phyloP scores from a whole-genome alignment of 768 basidiomycete genomes.

The Suillus variegatus region DNA sequence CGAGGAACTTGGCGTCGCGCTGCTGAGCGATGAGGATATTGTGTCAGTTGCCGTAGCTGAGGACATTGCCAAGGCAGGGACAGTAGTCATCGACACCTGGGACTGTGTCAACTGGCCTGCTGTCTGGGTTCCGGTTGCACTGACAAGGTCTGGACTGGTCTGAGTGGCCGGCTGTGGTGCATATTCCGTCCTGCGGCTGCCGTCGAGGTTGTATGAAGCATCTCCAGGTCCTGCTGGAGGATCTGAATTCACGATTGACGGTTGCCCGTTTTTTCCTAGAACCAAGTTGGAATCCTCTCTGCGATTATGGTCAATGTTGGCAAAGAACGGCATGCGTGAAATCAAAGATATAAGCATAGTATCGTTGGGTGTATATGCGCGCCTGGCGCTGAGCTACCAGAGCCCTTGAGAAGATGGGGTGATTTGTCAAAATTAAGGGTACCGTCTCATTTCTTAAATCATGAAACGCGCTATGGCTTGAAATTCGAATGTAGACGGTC shows the following conservation, averaged over 20 bases:
- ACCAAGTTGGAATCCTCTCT: background rate
- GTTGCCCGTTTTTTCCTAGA: background rate
- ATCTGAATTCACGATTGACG: background rate
- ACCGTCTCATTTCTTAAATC: background rate
- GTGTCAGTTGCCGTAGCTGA: slow-evolving; percentile 11
- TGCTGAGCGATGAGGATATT: slow-evolving; percentile 8
- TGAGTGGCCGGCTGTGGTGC: background rate
- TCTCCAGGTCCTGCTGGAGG: background rate
- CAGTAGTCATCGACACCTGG: background rate
- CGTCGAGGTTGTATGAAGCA: background rate
- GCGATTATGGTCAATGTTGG: background rate
- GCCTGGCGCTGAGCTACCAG: slow-evolving; percentile 3
- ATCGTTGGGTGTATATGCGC: background rate
- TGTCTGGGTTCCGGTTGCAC: background rate
- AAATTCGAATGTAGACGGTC: background rate
- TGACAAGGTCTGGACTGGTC: background rate
- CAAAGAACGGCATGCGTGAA: background rate
- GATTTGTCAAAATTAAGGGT: background rate
- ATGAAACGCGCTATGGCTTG: slow-evolving; percentile 6
- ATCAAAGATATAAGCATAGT: background rate
- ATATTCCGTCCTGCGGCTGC: slow-evolving; percentile 1
- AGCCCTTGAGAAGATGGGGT: background rate
- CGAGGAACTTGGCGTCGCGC: slow-evolving; percentile 1
- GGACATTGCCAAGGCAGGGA: slow-evolving; percentile 4
- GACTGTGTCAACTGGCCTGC: background rate